Conservation (phyloP, 164 flowering plant species). For the Aristolochia contorta region DNA sequence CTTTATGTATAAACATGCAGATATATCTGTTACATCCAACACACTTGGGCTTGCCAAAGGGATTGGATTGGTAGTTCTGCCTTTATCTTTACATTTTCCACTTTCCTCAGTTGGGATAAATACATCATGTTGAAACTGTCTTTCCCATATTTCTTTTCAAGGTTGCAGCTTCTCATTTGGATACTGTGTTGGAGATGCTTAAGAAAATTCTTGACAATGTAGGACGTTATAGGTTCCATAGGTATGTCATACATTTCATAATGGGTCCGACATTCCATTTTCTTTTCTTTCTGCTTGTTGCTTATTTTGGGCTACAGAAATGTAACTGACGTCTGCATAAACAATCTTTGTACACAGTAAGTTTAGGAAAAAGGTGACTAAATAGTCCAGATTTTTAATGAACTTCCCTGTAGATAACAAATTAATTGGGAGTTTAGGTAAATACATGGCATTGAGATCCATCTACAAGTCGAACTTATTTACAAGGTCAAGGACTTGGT, state of each 20-base stretch:
- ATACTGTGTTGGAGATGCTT: conserved; percentile 82
- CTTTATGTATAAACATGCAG: conserved; percentile 80
- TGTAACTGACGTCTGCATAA: too few species aligned
- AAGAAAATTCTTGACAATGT: conserved; percentile 75
- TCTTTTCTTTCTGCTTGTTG: neutral
- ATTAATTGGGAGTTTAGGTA: too few species aligned
- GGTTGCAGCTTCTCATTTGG: conserved; percentile 99
- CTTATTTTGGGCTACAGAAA: neutral
- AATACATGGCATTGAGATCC: too few species aligned
- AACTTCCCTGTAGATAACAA: too few species aligned
- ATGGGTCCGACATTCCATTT: neutral
- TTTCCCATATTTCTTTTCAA: conserved; percentile 12
- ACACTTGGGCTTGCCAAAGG: conserved; percentile 95
- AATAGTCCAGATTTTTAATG: too few species aligned
- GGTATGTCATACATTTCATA: conserved; percentile 22
- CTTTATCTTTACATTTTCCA: neutral
- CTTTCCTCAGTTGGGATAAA: neutral
- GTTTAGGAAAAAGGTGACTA: too few species aligned
- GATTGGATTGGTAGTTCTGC: conserved; percentile 76
- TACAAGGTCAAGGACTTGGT: too few species aligned
- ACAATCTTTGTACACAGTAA: too few species aligned
- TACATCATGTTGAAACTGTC: too few species aligned
- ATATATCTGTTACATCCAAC: conserved; percentile 61
- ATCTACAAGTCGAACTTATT: too few species aligned
- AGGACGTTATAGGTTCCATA: conserved; percentile 60